phyloP scores from a whole-genome alignment of 192 early-diverging fungal genomes.

The Mortierella hygrophila region DNA sequence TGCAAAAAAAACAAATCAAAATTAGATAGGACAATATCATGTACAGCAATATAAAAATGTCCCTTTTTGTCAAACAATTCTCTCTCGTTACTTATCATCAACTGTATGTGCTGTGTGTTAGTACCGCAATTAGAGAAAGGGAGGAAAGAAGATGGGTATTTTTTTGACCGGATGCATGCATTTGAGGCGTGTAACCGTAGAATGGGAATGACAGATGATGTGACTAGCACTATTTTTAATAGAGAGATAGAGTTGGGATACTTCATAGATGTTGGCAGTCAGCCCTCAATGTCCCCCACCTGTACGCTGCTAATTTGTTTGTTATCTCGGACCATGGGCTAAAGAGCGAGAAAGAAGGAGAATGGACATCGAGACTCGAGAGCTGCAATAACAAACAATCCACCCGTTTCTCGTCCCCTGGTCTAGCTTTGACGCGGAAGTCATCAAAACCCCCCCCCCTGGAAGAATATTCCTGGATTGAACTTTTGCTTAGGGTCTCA shows the following conservation, averaged over 20 bases:
- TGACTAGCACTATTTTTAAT: no score
- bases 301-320: neutral
- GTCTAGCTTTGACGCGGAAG: no score
- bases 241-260: neutral
- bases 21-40: slow-evolving; percentile 5
- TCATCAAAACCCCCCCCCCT: no score
- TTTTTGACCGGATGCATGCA: neutral
- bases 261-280: neutral
- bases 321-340: neutral
- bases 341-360: neutral
- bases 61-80: neutral
- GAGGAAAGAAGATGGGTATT: neutral
- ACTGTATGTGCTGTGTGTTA: neutral
- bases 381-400: neutral
- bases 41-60: neutral
- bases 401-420: no score
- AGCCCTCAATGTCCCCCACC: neutral
- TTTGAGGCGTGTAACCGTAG: neutral
- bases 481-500: no score
- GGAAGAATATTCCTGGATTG: no score
- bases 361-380: no score
- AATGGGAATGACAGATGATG: no score
- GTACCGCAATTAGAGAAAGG: neutral
- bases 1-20: no score
- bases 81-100: neutral